phyloP scores from a whole-genome alignment of 345 rosid genomes.

The Arabis hirsuta region DNA sequence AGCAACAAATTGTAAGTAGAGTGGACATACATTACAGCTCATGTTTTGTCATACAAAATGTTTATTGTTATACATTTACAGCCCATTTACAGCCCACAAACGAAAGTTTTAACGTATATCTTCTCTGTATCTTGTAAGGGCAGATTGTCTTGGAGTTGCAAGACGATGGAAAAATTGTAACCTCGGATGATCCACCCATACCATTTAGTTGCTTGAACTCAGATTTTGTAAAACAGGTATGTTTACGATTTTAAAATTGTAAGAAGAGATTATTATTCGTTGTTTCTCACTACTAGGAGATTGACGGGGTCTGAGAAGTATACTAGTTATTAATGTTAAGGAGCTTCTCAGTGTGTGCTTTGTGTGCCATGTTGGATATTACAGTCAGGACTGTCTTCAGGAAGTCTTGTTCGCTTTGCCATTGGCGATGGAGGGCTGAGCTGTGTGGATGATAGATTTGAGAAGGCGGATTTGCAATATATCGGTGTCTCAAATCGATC shows the following conservation, averaged over 20 bases:
- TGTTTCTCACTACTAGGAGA: constrained; percentile 2
- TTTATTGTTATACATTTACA: background rate
- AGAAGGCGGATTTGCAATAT: constrained; percentile 77
- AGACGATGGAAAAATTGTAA: constrained; percentile 73
- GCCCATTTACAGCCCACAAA: background rate
- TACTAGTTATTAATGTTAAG: background rate
- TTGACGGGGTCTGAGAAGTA: background rate
- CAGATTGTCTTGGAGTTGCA: constrained; percentile 91
- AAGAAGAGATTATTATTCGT: background rate
- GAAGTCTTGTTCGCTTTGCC: constrained; percentile 76
- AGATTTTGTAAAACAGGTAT: constrained; percentile 71
- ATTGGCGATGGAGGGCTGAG: constrained; percentile 74
- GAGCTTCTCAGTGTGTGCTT: constrained; percentile 15
- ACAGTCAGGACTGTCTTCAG: constrained; percentile 64
- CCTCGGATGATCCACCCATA: constrained; percentile 91
- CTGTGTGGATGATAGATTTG: constrained; percentile 79
- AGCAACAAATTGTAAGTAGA: constrained; percentile 70
- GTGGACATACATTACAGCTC: constrained; percentile 19
- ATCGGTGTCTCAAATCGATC: constrained; percentile 69
- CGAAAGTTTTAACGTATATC: background rate
- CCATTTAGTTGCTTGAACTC: constrained; percentile 65
- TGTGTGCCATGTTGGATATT: constrained; percentile 22
- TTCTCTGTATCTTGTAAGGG: constrained; percentile 22
- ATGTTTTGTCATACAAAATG: constrained; percentile 15
- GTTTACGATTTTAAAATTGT: constrained; percentile 2